phyloP scores from a whole-genome alignment of 179 eudicot genomes.

The Beta corolliflora region DNA sequence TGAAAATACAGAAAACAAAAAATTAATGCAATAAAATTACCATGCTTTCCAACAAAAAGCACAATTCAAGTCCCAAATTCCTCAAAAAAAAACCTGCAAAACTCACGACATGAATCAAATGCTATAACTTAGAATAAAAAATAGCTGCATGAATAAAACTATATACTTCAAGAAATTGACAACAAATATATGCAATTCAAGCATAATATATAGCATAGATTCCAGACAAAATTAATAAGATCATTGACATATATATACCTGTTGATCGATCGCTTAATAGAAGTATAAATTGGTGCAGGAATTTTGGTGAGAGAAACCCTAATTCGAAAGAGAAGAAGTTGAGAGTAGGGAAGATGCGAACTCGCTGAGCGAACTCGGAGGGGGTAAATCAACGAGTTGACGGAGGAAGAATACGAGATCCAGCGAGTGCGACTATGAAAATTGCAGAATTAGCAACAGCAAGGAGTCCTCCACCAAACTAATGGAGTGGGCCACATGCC shows the following conservation, averaged over 20 bases:
- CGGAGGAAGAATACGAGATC: not conserved
- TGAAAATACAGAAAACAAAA: not conserved
- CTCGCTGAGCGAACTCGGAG: not conserved
- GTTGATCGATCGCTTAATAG: not conserved
- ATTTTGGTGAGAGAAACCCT: not conserved
- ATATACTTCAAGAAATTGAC: not conserved
- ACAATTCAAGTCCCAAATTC: not conserved
- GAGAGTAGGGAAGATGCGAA: not conserved
- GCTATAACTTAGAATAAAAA: not conserved
- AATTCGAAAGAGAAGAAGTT: not conserved
- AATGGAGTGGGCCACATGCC: too few species aligned
- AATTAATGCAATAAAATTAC: not conserved
- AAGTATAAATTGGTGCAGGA: not conserved
- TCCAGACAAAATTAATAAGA: not conserved
- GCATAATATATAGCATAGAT: not conserved
- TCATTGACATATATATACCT: conserved; percentile 3
- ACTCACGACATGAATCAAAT: not conserved
- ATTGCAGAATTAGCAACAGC: not conserved
- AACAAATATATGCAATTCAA: not conserved
- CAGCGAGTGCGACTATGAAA: not conserved
- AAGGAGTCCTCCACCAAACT: too few species aligned
- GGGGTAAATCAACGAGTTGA: not conserved
- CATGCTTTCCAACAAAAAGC: conserved; percentile 1
- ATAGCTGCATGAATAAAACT: not conserved
- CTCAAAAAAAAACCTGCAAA: conserved; percentile 9